Base-by-base conservation (phyloP, 441 rosid genomes). In the Geranium incanum region DNA sequence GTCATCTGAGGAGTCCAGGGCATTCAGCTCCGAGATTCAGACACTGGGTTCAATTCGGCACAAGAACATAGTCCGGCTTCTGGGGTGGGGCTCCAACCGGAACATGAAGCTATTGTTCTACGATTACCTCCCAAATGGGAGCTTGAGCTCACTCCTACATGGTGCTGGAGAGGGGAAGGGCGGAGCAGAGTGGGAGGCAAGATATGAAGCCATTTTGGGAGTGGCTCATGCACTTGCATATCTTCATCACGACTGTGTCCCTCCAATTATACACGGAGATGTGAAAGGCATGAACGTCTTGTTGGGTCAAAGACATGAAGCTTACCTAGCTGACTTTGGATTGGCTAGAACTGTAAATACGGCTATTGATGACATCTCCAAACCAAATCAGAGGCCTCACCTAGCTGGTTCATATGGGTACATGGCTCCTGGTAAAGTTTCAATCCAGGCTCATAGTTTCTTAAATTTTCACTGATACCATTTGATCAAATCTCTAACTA, bases 51-150 rank as follows among this genome's bases (percentile, higher is more conserved):
- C 68, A 0, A 71, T 75, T 45, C 71, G 78, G 71, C 78, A 75
- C 68, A 75, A 75, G 62, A 75, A 75, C 68, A 75, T 75, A 2
- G 63, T 75, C 36, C 74, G 78, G 68, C 74, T 75, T 11, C 43
- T 75, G 38, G 78, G 78, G n/a, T 75, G 78, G 78, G 68, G 68
- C 38, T 75, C 75, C 2, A 75, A 75, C 62, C 74, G 50, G 18
- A 36, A 60, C 36, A 39, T 71, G 71, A 75, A 75, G 64, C 65
- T 75, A 8, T 68, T 75, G 50, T 71, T 75, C 74, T 75, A 75
- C 18, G 78, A 75, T 33, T 75, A 75, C 68, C 78, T 75, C 57
- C 78, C 78, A 6, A 75, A 75, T n/a, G 78, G 78, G 12, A 75
- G 74, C 68, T 39, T 75, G 59, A 71, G 78, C 63, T 75, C 78